Percentiles rank a stretch among this genome's conserved stretches.
Conservation (phyloP, 768 basidiomycete species). For the Lactarius pseudohatsudake region DNA sequence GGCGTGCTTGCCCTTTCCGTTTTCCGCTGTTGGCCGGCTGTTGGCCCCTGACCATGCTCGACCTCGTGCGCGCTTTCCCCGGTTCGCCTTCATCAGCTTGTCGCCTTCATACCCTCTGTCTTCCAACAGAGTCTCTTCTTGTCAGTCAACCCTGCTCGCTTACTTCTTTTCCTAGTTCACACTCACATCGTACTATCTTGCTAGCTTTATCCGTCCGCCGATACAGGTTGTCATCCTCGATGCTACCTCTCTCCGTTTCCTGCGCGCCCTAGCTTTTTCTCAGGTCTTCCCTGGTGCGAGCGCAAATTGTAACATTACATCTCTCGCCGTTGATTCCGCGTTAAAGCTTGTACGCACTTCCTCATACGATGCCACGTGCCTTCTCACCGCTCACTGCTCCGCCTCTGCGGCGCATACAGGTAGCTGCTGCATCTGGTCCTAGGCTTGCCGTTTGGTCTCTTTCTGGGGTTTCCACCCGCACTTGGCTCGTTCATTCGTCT, state of each 20-base stretch:
- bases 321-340: conserved; percentile 68
- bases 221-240: conserved; percentile 68
- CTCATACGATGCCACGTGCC: conserved; percentile 3
- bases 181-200: conserved; percentile 16
- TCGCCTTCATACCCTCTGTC: conserved; percentile 48
- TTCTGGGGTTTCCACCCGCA: conserved; percentile 58
- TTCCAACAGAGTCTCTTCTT: conserved; percentile 56
- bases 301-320: conserved; percentile 46
- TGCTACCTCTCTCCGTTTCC: conserved; percentile 61
- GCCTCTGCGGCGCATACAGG: conserved; percentile 41
- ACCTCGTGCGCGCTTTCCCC: conserved; percentile 46
- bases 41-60: conserved; percentile 41
- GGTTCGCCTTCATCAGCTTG: conserved; percentile 55
- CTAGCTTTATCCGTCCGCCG: conserved; percentile 72
- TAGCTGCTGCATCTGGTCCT: conserved; percentile 67
- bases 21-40: neutral
- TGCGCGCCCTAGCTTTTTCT: conserved; percentile 74
- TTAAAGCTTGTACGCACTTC: conserved; percentile 71
- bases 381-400: neutral
- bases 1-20: neutral
- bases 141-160: conserved; percentile 42
- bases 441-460: conserved; percentile 80
- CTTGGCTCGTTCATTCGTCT: conserved; percentile 82
- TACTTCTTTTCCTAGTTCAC: neutral
- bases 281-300: conserved; percentile 70